Evolutionary conservation across 225 moss, liverwort and hornwort species (phyloP).

Genomic region (Sphagnum tenellum): DNA sequence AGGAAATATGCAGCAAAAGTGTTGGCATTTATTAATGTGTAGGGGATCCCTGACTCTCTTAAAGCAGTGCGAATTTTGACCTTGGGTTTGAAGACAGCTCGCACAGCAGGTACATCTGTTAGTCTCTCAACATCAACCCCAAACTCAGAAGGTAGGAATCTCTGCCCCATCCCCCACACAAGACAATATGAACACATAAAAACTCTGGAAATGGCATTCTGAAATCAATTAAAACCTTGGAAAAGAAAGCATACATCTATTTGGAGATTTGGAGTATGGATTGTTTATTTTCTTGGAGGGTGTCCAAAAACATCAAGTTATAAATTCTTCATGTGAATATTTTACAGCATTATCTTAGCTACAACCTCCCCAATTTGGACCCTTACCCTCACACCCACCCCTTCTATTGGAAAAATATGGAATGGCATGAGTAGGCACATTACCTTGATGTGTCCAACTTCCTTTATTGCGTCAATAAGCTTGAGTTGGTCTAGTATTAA

Average conservation of each 20-base stretch:
- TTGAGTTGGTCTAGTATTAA: conserved; percentile 24
- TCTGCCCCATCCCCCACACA: conserved; percentile 1
- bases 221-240: neutral
- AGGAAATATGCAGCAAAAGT: conserved; percentile 14
- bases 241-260: no score
- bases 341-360: neutral
- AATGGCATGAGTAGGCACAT: no score
- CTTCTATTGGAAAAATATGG: no score
- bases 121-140: conserved; percentile 16
- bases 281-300: no score
- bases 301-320: no score
- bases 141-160: conserved; percentile 38
- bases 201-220: no score
- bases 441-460: conserved; percentile 35
- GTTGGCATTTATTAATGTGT: conserved; percentile 17
- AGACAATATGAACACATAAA: neutral
- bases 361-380: no score
- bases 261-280: no score
- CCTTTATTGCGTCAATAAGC: conserved; percentile 33
- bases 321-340: no score
- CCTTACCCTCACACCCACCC: no score
- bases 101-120: conserved; percentile 2
- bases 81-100: conserved; percentile 7
- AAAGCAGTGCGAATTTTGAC: conserved; percentile 13
- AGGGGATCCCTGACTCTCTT: conserved; percentile 27